These are phyloP conservation scores for Candida tropicalis DNA, from an alignment of 1,139 yeast genomes.

Conservation along the genomic window DNA sequence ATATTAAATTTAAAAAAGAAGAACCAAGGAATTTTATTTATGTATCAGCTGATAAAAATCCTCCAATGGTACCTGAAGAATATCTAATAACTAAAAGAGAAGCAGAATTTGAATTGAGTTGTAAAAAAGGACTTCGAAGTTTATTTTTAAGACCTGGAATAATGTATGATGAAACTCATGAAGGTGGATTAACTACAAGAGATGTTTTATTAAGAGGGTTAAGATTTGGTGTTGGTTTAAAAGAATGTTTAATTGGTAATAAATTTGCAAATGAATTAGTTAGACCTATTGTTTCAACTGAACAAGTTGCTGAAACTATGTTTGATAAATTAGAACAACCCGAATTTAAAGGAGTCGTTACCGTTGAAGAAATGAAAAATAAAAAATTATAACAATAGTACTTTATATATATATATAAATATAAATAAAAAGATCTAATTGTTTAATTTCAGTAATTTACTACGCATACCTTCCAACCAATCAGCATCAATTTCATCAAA, in stretches of 20 bases:
- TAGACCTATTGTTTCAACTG: constrained; percentile 70
- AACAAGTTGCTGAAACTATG: constrained; percentile 63
- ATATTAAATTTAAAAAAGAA: constrained; percentile 29
- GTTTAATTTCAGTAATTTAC: constrained; percentile 14
- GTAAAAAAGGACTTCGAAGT: constrained; percentile 51
- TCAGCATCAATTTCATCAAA: constrained; percentile 30
- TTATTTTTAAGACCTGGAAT: constrained; percentile 79
- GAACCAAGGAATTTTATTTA: constrained; percentile 61
- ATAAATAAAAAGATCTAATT: constrained; percentile 1
- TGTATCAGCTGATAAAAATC: constrained; percentile 76
- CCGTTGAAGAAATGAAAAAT: constrained; percentile 50
- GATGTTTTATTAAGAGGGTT: constrained; percentile 30
- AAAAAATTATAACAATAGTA: not conserved
- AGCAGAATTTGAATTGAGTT: constrained; percentile 64
- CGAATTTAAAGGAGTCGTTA: constrained; percentile 57
- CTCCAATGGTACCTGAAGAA: constrained; percentile 67
- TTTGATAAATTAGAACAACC: constrained; percentile 56
- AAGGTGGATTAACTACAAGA: constrained; percentile 29
- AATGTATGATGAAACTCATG: constrained; percentile 63
- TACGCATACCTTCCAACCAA: constrained; percentile 25
- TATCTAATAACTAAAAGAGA: constrained; percentile 76
- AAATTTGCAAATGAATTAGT: constrained; percentile 47
- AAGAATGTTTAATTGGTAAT: constrained; percentile 37
- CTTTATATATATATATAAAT: constrained; percentile 8
- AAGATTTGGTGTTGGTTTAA: constrained; percentile 43